A percentile compares a stretch with the other conserved stretches of the same genome.
Evolutionary conservation across 768 basidiomycete genomes (phyloP).

Genomic region (Gloeopeniophorella convolvens): DNA sequence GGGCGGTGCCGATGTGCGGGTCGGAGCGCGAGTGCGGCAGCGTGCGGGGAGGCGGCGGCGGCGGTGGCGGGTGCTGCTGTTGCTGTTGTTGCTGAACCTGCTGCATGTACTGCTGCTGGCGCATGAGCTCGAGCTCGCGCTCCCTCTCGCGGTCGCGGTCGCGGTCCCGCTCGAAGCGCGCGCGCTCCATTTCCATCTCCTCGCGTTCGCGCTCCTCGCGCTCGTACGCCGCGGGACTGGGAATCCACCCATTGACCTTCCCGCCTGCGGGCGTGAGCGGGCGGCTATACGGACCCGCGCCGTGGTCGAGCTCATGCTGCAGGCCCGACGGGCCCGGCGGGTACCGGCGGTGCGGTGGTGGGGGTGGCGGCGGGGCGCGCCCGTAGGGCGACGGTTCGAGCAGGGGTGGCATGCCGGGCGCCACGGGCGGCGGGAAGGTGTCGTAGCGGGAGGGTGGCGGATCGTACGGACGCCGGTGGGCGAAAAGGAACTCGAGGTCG

Average conservation of each 20-base stretch:
- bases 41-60: slow-evolving; percentile 5
- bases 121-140: slow-evolving; percentile 16
- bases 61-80: slow-evolving; percentile 17
- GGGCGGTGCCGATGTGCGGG: slow-evolving; percentile 18
- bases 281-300: slow-evolving; percentile 16
- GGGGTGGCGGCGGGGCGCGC: slow-evolving; percentile 4
- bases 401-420: slow-evolving; percentile 11
- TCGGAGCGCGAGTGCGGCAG: slow-evolving; percentile 12
- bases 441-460: slow-evolving; percentile 10
- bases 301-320: slow-evolving; percentile 15
- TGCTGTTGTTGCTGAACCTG: slow-evolving; percentile 22
- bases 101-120: slow-evolving; percentile 21
- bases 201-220: slow-evolving; percentile 19
- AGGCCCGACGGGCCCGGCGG: slow-evolving; percentile 17
- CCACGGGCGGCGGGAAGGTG: slow-evolving; percentile 1
- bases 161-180: slow-evolving; percentile 21
- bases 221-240: slow-evolving; percentile 2
- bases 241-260: slow-evolving; percentile 18
- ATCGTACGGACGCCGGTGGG: slow-evolving; percentile 22
- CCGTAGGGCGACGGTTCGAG: slow-evolving; percentile 14
- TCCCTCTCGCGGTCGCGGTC: slow-evolving; percentile 26
- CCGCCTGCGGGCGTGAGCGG: slow-evolving; percentile 12
- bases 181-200: slow-evolving; percentile 19
- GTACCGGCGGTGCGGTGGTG: slow-evolving; percentile 12
- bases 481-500: slow-evolving; percentile 29